Evolutionary conservation across 2,329 filamentous ascomycete genomes (phyloP), one percentile per base, ranked within the genome.

Genomic region (Diaporthe destruens): DNA sequence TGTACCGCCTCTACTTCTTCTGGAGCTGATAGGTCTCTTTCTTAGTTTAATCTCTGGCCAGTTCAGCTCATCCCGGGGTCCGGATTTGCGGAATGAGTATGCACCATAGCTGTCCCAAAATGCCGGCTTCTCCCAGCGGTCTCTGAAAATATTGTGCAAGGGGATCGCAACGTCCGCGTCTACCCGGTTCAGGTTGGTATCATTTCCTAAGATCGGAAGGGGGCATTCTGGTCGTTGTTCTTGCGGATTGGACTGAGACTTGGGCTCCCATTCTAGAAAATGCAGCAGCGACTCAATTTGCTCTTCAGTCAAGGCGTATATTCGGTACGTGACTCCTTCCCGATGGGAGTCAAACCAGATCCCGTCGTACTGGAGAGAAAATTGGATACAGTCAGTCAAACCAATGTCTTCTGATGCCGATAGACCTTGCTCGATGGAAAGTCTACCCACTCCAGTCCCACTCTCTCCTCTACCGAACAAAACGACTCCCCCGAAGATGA

Each of bases 401-500:
- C 8, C 8, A 14, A 3, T 5, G 6, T 11, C 6, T n/a, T 14
- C 25, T 47, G 11, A 42, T 36, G 34, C 34, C 34, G 8, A 36
- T 36, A 36, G 8, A 36, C 34, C 34, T 36, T 36, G 3, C 7
- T 9, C 11, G 11, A 36, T 36, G n/a, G n/a, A 12, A 11, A 4
- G 14, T n/a, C 23, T 2, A 71, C 68, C 51, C 6, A 57, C 68
- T 3, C 49, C 68, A 11, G 54, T 63, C 20, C 69, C 47, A 18
- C 47, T 54, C 9, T 71, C 69, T 18, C 54, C 56, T n/a, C 73
- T n/a, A 23, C 77, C 76, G 51, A 78, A 79, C 1, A 78, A 34
- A 12, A 75, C 73, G 0, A 79, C 77, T 6, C 79, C 78, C 1
- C 79, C 79, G 0, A 80, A 71, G 34, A 80, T 78, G 3, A 74